A percentile compares a stretch with the other conserved stretches of the same genome.
These are phyloP conservation scores for Cucurbita pepo DNA, from an alignment of 306 rosid genomes.

Conservation along the genomic window DNA sequence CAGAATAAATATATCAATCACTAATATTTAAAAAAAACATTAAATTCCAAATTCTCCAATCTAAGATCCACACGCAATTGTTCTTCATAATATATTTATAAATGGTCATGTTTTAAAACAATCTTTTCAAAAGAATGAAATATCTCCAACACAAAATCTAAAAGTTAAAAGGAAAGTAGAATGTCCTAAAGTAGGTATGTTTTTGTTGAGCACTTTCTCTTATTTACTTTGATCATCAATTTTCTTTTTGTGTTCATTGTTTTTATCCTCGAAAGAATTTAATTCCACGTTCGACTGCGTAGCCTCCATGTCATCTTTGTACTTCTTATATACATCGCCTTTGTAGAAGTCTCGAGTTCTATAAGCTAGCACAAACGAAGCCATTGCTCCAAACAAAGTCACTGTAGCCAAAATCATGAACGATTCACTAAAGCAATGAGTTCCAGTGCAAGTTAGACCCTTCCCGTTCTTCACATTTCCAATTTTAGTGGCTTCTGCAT, in stretches of 20 bases:
- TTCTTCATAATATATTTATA: too few relatives aligned
- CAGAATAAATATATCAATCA: too few relatives aligned
- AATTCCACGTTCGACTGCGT: neutral
- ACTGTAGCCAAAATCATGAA: neutral
- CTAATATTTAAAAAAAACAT: too few relatives aligned
- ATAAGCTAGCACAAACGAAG: neutral
- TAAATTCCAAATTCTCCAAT: too few relatives aligned
- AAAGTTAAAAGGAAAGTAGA: too few relatives aligned
- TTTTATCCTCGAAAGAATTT: neutral
- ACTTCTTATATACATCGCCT: conserved; percentile 9
- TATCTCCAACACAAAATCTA: too few relatives aligned
- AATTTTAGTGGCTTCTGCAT: neutral
- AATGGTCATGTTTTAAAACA: too few relatives aligned
- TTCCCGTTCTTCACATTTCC: neutral
- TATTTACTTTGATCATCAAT: neutral
- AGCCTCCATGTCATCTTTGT: neutral
- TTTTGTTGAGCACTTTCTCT: too few relatives aligned
- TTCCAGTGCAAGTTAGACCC: neutral
- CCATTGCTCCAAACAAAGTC: neutral
- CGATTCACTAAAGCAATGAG: neutral
- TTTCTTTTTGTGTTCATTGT: neutral
- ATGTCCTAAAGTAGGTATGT: too few relatives aligned
- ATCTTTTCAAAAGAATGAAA: too few relatives aligned
- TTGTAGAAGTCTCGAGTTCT: conserved; percentile 3
- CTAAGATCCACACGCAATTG: too few relatives aligned